These are phyloP conservation scores for Colletotrichum lupini DNA, from an alignment of 2,329 filamentous ascomycete genomes.

Conservation along the genomic window DNA sequence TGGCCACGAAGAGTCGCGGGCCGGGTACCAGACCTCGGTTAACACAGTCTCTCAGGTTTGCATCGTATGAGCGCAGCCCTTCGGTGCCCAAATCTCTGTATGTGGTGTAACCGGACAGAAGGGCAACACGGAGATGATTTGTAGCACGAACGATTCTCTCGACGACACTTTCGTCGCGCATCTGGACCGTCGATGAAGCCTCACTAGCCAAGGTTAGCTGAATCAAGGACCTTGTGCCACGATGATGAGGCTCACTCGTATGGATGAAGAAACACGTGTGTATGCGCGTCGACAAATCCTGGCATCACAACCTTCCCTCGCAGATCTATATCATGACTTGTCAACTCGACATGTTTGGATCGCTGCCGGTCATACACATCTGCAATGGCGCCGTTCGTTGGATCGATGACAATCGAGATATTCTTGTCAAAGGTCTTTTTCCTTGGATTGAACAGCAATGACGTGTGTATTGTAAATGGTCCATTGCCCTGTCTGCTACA, in stretches of 20 bases:
- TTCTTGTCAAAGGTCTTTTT: slow-evolving; percentile 52
- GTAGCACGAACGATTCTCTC: slow-evolving; percentile 66
- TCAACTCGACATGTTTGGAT: slow-evolving; percentile 39
- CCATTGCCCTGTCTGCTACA: not conserved
- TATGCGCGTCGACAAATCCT: slow-evolving; percentile 65
- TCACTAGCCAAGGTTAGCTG: slow-evolving; percentile 21
- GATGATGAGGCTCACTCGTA: slow-evolving; percentile 48
- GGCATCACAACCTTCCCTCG: slow-evolving; percentile 62
- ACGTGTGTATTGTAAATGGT: slow-evolving; percentile 54
- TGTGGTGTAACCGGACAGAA: slow-evolving; percentile 69
- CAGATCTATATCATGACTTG: slow-evolving; percentile 61
- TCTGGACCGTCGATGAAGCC: slow-evolving; percentile 52
- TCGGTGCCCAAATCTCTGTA: slow-evolving; percentile 68
- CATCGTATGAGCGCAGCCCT: slow-evolving; percentile 60
- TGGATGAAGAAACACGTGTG: slow-evolving; percentile 66
- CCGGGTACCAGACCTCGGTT: slow-evolving; percentile 65
- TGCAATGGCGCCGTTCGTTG: slow-evolving; percentile 52
- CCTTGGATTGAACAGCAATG: slow-evolving; percentile 58
- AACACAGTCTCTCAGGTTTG: slow-evolving; percentile 62
- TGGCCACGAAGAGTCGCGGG: slow-evolving; percentile 66
- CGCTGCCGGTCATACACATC: slow-evolving; percentile 44
- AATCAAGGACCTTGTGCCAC: no score
- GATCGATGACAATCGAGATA: slow-evolving; percentile 55
- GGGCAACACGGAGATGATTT: slow-evolving; percentile 62
- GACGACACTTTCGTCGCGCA: slow-evolving; percentile 67